A percentile compares a stretch with the other conserved stretches of the same genome.
These are phyloP conservation scores for Stramenopiles sp. DNA, from an alignment of 352 stramenopile genomes.

Conservation along the genomic window DNA sequence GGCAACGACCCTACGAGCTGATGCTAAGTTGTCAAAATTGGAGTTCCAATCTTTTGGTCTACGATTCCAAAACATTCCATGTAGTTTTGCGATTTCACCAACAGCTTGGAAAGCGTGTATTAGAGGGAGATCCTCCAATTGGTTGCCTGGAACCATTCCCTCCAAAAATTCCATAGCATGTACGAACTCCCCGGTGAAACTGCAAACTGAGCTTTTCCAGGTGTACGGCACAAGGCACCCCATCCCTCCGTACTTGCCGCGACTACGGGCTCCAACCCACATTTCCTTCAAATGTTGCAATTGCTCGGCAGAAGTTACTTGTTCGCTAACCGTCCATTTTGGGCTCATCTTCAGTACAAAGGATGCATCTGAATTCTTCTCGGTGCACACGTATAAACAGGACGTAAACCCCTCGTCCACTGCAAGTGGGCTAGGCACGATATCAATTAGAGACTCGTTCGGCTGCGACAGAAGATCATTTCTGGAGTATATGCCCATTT, in stretches of 20 bases:
- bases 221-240: neutral
- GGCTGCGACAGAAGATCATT: neutral
- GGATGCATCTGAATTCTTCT: neutral
- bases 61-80: neutral
- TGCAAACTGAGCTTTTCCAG: neutral
- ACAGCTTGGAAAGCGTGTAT: neutral
- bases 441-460: neutral
- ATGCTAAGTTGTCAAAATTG: neutral
- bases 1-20: neutral
- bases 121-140: neutral
- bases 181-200: neutral
- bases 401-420: neutral
- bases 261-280: neutral
- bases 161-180: neutral
- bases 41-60: neutral
- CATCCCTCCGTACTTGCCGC: neutral
- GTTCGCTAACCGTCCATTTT: neutral
- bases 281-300: neutral
- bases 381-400: neutral
- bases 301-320: neutral
- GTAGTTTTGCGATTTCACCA: neutral
- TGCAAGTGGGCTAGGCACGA: neutral
- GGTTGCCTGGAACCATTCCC: neutral
- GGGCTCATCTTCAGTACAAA: neutral
- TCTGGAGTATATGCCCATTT: neutral